phyloP scores from a whole-genome alignment of 75 land plant genomes.

The Picea glauca region DNA sequence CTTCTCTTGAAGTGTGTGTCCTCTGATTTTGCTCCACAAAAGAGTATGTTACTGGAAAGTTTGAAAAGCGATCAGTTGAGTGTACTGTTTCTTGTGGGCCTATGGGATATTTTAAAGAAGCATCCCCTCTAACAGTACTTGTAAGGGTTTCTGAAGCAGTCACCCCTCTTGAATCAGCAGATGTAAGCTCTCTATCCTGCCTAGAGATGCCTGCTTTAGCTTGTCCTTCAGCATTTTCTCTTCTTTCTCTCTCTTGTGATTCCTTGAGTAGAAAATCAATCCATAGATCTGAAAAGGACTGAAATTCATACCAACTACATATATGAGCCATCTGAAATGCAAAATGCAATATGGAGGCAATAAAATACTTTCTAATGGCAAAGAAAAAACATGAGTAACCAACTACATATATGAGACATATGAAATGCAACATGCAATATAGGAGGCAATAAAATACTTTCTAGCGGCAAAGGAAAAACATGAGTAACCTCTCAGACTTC shows the following conservation, averaged over 20 bases:
- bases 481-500: neutral
- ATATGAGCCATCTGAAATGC: neutral
- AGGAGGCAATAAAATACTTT: neutral
- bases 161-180: neutral
- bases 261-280: slow-evolving; percentile 98
- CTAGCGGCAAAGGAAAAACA: neutral
- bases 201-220: slow-evolving; percentile 7
- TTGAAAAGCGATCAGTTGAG: neutral
- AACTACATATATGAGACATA: neutral
- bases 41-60: slow-evolving; percentile 11
- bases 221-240: slow-evolving; percentile 40
- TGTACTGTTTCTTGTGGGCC: slow-evolving; percentile 7
- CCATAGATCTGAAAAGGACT: slow-evolving; percentile 99
- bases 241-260: slow-evolving; percentile 82
- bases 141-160: slow-evolving; percentile 2
- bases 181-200: slow-evolving; percentile 9
- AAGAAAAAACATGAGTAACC: neutral
- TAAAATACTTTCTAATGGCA: too few relatives aligned
- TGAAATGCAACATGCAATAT: neutral
- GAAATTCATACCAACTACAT: slow-evolving; percentile 16
- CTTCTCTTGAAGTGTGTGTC: neutral
- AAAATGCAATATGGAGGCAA: neutral
- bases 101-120: neutral
- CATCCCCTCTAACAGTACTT: slow-evolving; percentile 6
- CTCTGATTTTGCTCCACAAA: slow-evolving; percentile 4